Conservation (phyloP, 1,284 basidiomycete species). For the Coriolopsis trogii region DNA sequence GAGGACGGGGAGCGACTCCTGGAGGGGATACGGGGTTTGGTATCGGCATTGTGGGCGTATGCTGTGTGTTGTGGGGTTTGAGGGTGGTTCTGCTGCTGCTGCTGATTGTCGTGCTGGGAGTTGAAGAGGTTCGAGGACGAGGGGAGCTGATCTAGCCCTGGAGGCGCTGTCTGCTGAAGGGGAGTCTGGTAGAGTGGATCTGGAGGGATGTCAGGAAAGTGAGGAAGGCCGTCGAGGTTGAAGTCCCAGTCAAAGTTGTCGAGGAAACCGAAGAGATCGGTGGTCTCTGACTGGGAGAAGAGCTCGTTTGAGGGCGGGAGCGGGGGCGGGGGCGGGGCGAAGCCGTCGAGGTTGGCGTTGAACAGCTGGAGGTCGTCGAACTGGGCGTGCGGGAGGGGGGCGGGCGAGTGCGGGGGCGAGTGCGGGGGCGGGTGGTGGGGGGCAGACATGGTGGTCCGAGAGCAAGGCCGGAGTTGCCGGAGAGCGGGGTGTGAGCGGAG, state of each 20-base stretch:
- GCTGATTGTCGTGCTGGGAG: slow-evolving; percentile 9
- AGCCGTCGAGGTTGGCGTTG: slow-evolving; percentile 53
- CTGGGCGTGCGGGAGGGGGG: slow-evolving; percentile 38
- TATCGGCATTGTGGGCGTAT: slow-evolving; percentile 5
- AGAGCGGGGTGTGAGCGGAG: background rate
- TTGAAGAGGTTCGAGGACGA: slow-evolving; percentile 19
- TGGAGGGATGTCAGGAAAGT: slow-evolving; percentile 16
- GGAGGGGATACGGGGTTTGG: slow-evolving; percentile 9
- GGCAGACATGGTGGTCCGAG: slow-evolving; percentile 24
- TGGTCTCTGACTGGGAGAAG: slow-evolving; percentile 72
- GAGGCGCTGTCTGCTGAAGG: slow-evolving; percentile 22
- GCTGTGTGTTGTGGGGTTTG: slow-evolving; percentile 3
- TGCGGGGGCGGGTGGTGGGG: slow-evolving; percentile 13
- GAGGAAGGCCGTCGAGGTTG: slow-evolving; percentile 35
- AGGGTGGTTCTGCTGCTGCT: slow-evolving; percentile 1
- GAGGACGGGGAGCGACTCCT: slow-evolving; percentile 23
- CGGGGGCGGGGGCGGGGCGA: slow-evolving; percentile 61
- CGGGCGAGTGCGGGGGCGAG: slow-evolving; percentile 13
- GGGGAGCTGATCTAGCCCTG: slow-evolving; percentile 16
- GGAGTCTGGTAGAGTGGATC: slow-evolving; percentile 23
- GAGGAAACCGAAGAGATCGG: slow-evolving; percentile 73
- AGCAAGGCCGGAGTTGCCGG: slow-evolving; percentile 13
- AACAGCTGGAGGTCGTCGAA: slow-evolving; percentile 71
- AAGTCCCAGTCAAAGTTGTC: slow-evolving; percentile 76
- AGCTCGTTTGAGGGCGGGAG: slow-evolving; percentile 73